Percentiles rank a stretch among this genome's conserved stretches.
These are phyloP conservation scores for Malus sylvestris DNA, from an alignment of 306 rosid genomes.

Conservation along the genomic window DNA sequence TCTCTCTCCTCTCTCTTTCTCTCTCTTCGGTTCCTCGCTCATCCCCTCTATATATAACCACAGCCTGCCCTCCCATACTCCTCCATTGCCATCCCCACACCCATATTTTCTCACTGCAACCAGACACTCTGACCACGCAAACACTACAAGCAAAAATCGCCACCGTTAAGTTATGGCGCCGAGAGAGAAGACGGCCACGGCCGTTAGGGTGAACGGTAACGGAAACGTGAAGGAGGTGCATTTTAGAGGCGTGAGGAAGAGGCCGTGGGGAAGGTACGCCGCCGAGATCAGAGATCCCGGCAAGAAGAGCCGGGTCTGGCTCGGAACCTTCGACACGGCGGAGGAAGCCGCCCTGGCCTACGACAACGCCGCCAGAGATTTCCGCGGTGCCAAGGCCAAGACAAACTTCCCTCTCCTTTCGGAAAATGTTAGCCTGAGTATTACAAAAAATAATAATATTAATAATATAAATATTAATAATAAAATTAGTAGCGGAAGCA, in stretches of 20 bases:
- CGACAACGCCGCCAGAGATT: conserved; percentile 78
- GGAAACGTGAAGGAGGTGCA: conserved; percentile 62
- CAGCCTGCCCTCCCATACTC: not conserved
- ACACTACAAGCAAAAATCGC: not conserved
- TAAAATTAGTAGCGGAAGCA: not conserved
- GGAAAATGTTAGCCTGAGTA: conserved; percentile 13
- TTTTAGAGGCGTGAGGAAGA: conserved; percentile 90
- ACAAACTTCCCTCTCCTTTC: conserved; percentile 57
- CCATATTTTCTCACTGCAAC: not conserved
- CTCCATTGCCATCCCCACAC: not conserved
- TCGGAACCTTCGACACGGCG: conserved; percentile 91
- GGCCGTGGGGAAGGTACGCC: conserved; percentile 98
- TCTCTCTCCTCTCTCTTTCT: not conserved
- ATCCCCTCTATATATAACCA: conserved; percentile 32
- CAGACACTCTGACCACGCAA: not conserved
- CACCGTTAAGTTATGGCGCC: conserved; percentile 56
- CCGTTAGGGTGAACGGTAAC: conserved; percentile 25
- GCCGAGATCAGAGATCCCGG: conserved; percentile 95
- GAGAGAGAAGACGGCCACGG: conserved; percentile 40
- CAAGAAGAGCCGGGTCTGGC: conserved; percentile 99
- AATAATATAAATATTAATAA: not conserved
- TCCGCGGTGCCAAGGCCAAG: conserved; percentile 92
- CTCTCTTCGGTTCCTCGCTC: conserved; percentile 2
- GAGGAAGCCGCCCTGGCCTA: conserved; percentile 95
- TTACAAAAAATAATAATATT: not conserved